These are phyloP conservation scores for Chamaenerion angustifolium DNA, from an alignment of 345 rosid genomes.

Conservation along the genomic window DNA sequence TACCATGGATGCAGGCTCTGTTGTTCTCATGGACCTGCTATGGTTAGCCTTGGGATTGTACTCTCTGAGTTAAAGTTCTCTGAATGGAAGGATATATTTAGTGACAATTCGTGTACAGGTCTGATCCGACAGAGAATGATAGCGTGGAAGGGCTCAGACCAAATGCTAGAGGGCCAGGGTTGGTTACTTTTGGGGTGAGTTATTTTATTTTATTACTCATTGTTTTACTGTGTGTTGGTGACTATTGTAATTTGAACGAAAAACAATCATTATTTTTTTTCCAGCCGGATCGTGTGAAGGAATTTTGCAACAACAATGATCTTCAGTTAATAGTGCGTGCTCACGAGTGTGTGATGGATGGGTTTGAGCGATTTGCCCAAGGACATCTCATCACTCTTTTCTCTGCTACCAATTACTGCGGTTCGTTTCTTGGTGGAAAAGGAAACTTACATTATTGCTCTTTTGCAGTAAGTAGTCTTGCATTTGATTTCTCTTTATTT, in stretches of 20 bases:
- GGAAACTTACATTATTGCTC: no score
- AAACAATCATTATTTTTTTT: background rate
- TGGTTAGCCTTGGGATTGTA: slow-evolving; percentile 37
- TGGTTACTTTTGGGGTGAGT: slow-evolving; percentile 97
- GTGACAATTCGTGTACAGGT: slow-evolving; percentile 26
- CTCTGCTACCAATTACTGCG: slow-evolving; percentile 95
- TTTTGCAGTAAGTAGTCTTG: no score
- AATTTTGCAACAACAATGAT: slow-evolving; percentile 94
- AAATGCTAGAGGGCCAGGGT: slow-evolving; percentile 98
- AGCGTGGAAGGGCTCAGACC: slow-evolving; percentile 98
- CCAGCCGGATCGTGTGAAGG: slow-evolving; percentile 99
- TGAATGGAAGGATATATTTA: no score
- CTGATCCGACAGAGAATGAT: slow-evolving; percentile 98
- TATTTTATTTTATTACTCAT: background rate
- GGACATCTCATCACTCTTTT: slow-evolving; percentile 95
- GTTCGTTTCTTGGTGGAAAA: slow-evolving; percentile 20
- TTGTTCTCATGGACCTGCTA: slow-evolving; percentile 90
- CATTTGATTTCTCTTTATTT: no score
- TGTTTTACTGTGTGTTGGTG: no score
- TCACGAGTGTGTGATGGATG: slow-evolving; percentile 99
- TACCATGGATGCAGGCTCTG: slow-evolving; percentile 93
- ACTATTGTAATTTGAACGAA: no score
- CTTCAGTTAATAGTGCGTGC: slow-evolving; percentile 96
- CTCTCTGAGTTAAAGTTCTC: no score
- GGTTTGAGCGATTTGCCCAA: slow-evolving; percentile 95